Evolutionary conservation across 345 rosid genomes (phyloP), one percentile per base, ranked within the genome.

Genomic region (Ricinus communis): DNA sequence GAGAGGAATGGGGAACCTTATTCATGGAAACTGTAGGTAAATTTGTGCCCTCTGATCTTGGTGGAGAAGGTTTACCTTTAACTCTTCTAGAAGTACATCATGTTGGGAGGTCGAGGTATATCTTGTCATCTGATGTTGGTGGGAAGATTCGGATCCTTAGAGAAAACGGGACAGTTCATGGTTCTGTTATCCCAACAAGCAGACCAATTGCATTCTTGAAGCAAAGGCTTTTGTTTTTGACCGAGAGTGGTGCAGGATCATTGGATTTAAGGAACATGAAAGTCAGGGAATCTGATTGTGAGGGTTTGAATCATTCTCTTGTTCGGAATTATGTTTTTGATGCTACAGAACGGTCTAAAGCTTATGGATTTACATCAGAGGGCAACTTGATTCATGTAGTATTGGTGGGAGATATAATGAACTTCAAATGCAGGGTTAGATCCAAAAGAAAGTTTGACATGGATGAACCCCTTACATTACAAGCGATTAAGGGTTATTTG

Each of bases 161-260:
- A 24, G 94, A 90, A 71, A 82, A 88, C 30, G 92, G 99, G 43
- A 77, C 87, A 10, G 49, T 91, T 55, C 77, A 95, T 71, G 98
- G 99, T 2, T 87, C 96, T 5, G 93, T 79, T 16, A 68, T 66
- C 62, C 93, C 93, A 9, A 19, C 60, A 0, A 87, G 94, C 64
- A 86, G 81, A 81, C 96, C 97, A 15, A 85, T 95, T 5, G 93
- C 83, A 8, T 92, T 95, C 82, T 80, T 90, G 83, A 92, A 90
- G 83, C 99, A 93, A 73, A 92, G 97, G 81, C 85, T 90, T 71
- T 80, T 95, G 87, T 95, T 95, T 81, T 86, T 95, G 75, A 92
- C 97, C 0, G 93, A 92, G 73, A 84, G 77, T 16, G 98, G 99
- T 71, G 96, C 98, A n/a, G 97, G 99, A 33, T 95, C 98, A 13